Percentiles rank a stretch among this genome's conserved stretches.
Conservation (phyloP, 2,329 filamentous ascomycete genomes). For the Botrytis medusae region DNA sequence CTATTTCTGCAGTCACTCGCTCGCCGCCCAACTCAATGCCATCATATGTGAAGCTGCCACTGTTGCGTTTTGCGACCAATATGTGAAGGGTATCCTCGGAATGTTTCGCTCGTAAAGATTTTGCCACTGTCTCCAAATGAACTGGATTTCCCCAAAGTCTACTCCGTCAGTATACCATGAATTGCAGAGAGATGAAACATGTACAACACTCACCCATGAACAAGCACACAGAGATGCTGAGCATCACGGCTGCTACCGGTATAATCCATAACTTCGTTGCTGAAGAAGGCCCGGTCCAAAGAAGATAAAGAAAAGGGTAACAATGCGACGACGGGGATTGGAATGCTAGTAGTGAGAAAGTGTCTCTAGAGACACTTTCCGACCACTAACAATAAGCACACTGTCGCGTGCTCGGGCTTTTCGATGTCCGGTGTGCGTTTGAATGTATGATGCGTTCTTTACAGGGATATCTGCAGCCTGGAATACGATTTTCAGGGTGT, state of each 20-base stretch:
- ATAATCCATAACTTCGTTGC: conserved; percentile 46
- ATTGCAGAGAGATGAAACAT: background rate
- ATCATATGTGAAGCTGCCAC: conserved; percentile 70
- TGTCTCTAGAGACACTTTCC: conserved; percentile 43
- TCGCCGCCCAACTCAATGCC: conserved; percentile 68
- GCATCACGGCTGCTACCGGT: conserved; percentile 55
- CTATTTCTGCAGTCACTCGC: conserved; percentile 65
- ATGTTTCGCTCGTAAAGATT: conserved; percentile 60
- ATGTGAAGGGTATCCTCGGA: conserved; percentile 66
- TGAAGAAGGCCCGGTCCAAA: conserved; percentile 42
- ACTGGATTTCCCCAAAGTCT: conserved; percentile 78
- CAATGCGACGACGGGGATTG: conserved; percentile 34
- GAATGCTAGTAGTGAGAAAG: conserved; percentile 41
- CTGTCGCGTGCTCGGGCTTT: conserved; percentile 14
- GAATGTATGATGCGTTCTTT: conserved; percentile 17
- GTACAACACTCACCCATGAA: conserved; percentile 56
- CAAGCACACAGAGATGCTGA: conserved; percentile 73
- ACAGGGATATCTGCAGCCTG: conserved; percentile 20
- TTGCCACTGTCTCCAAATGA: conserved; percentile 69
- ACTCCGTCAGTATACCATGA: conserved; percentile 15
- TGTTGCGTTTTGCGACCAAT: conserved; percentile 70
- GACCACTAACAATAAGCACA: conserved; percentile 28
- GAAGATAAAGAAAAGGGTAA: conserved; percentile 41
- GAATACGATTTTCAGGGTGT: conserved; percentile 12
- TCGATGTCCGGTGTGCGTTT: background rate